Evolutionary conservation across 148 eudicot genomes (phyloP), one percentile per base, ranked within the genome.

Genomic region (Hydrangea macrophylla): DNA sequence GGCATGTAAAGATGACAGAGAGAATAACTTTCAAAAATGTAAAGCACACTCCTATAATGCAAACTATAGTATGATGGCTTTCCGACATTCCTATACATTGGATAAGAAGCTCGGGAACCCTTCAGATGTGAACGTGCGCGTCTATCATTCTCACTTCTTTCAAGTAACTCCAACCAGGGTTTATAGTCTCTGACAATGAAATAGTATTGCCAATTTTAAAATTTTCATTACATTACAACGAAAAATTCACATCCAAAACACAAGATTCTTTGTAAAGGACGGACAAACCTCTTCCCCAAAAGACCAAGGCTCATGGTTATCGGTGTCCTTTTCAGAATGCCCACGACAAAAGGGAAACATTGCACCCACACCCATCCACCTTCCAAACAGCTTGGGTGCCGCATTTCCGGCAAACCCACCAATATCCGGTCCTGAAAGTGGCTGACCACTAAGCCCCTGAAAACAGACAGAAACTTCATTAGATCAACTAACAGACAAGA

Each of bases 331-430:
- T 78, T 87, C 96, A 39, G 99, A 85, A 80, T 94, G 99, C 50
- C 93, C 99, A 56, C 99, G 99, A 72, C 87, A 86, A 74, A 94
- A 94, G 37, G 99, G 99, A 83, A 94, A 94, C 86, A 91, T 74
- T 7, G 99, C 85, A 48, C 93, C 97, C 33, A 94, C 77, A 71
- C 93, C 99, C 96, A 94, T 87, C 99, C 99, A 94, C 81, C 97
- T 88, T 72, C 96, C 99, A 89, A 85, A 94, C 55, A 94, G 79
- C 76, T 79, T 90, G 37, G 99, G 96, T 63, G 97, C 87, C 42
- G 99, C 99, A 84, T 94, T 89, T 62, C 96, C 97, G 65, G 88
- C 99, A 83, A 94, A 94, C 13, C 99, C 99, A 80, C 99, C 99
- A 73, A 94, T 89, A 78, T 94, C 99, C 69, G 99, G 99, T 68